These are phyloP conservation scores for Ogataea nakhonphanomensis DNA, from an alignment of 805 yeast genomes.

Conservation along the genomic window DNA sequence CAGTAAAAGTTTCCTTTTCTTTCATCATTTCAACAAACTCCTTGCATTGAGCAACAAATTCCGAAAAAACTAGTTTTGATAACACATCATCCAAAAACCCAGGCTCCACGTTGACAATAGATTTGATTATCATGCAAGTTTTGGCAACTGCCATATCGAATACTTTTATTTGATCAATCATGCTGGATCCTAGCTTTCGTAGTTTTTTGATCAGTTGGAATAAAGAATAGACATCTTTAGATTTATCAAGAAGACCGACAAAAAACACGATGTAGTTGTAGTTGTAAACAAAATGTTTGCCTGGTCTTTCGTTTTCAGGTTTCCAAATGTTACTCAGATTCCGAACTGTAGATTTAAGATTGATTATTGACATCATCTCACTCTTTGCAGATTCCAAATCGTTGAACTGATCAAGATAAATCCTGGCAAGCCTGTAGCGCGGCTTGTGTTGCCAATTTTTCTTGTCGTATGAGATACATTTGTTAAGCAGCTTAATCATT, in stretches of 20 bases:
- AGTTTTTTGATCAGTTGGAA: conserved; percentile 64
- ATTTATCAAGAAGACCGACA: conserved; percentile 49
- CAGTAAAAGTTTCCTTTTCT: conserved; percentile 33
- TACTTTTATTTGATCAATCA: conserved; percentile 58
- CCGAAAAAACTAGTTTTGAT: conserved; percentile 40
- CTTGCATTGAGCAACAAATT: conserved; percentile 40
- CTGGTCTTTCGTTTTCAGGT: conserved; percentile 88
- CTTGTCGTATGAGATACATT: conserved; percentile 58
- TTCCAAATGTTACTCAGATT: conserved; percentile 87
- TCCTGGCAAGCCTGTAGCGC: conserved; percentile 62
- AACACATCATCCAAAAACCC: conserved; percentile 52
- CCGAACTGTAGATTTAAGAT: conserved; percentile 64
- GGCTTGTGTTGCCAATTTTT: conserved; percentile 93
- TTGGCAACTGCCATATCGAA: conserved; percentile 63
- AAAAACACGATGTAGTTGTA: conserved; percentile 64
- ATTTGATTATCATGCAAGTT: conserved; percentile 50
- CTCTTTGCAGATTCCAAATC: conserved; percentile 54
- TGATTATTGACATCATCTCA: conserved; percentile 61
- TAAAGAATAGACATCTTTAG: conserved; percentile 57
- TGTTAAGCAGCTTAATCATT: conserved; percentile 45
- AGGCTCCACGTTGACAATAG: conserved; percentile 39
- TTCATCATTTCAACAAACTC: conserved; percentile 27
- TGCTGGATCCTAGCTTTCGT: conserved; percentile 73
- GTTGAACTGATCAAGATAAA: conserved; percentile 51
- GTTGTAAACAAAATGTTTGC: conserved; percentile 83